Evolutionary conservation across 2,329 filamentous ascomycete species (phyloP), one percentile per base, ranked within the genome.

Genomic region (Tolypocladium guangdongense): DNA sequence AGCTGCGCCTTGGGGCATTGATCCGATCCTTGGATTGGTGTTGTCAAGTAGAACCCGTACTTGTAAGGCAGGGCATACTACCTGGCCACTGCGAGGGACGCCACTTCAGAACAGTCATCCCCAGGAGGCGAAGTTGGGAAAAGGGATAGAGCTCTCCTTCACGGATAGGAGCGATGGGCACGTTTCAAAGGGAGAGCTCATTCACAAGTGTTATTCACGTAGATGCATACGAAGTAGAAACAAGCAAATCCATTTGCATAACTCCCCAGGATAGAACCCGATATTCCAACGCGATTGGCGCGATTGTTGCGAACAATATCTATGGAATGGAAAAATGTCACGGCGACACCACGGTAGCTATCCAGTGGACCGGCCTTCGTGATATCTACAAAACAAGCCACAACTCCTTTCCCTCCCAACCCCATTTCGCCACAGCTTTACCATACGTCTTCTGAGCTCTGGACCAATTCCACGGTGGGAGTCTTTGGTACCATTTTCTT

Each of bases 391-490:
- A 56, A 58, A 56, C 54, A 37, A 50, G 36, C 33, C 43, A 53
- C 30, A 38, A 18, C 20, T 24, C 41, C n/a, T 36, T 24, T 4
- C 18, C 36, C n/a, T n/a, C 16, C 27, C n/a, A 20, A 10, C 27
- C 45, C 16, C 36, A 3, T 32, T 7, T 11, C 8, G 16, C 49
- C 37, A n/a, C n/a, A 49, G 50, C 6, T 59, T 70, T 68, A 83
- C 85, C 85, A 88, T 37, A 87, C 65, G 14, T 88, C 85, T 2
- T 84, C 80, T 18, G 74, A 72, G 59, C 74, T 79, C 69, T 72
- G 70, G 8, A 87, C 83, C 78, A 86, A 77, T 61, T 81, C 74
- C 63, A 80, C 59, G 0, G 81, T 80, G 4, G 82, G 83, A 50
- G 80, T 83, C 71, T 82, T 82, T 54, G 80, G 81, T 59, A 83